Conservation (phyloP, 2,329 filamentous ascomycete genomes). For the Nothophoma quercina region DNA sequence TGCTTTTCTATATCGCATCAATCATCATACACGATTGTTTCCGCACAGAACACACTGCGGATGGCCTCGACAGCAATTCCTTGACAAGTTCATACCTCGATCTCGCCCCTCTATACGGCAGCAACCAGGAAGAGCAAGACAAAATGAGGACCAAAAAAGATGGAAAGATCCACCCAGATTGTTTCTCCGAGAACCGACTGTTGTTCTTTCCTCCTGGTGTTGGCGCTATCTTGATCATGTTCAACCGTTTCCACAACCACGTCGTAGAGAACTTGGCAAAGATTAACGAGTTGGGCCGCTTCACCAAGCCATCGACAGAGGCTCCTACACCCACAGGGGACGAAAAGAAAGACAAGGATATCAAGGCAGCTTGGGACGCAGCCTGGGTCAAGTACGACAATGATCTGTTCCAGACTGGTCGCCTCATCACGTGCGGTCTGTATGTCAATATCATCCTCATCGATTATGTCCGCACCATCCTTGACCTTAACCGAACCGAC, state of each 20-base stretch:
- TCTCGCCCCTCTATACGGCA: conserved; percentile 75
- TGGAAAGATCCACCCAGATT: conserved; percentile 75
- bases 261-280: conserved; percentile 77
- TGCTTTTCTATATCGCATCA: conserved; percentile 77
- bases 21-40: conserved; percentile 71
- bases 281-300: conserved; percentile 87
- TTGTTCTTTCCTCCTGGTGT: conserved; percentile 73
- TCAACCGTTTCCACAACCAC: conserved; percentile 83
- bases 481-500: conserved; percentile 71
- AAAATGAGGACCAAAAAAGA: conserved; percentile 69
- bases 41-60: conserved; percentile 65
- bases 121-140: conserved; percentile 71
- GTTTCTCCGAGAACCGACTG: conserved; percentile 71
- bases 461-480: conserved; percentile 62
- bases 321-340: conserved; percentile 50
- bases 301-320: conserved; percentile 66
- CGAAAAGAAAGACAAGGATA: conserved; percentile 44
- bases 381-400: conserved; percentile 52
- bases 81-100: conserved; percentile 79
- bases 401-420: conserved; percentile 61
- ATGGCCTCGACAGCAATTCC: conserved; percentile 64
- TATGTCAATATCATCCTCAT: conserved; percentile 63
- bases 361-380: conserved; percentile 36
- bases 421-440: conserved; percentile 61
- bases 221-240: conserved; percentile 72